phyloP scores from a whole-genome alignment of 805 yeast genomes.

The Blastobotrys americana region DNA sequence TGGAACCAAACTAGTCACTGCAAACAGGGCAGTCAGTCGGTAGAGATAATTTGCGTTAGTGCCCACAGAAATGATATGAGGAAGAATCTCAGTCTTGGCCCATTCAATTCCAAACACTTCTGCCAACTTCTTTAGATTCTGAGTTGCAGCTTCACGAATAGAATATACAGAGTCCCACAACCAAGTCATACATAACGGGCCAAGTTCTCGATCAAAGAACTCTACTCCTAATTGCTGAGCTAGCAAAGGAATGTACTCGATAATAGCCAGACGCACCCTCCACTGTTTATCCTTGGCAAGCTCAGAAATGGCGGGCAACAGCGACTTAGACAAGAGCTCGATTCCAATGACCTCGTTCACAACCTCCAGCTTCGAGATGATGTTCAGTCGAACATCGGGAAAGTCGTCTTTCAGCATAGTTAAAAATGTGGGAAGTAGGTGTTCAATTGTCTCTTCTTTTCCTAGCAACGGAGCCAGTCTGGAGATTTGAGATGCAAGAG shows the following conservation, averaged over 20 bases:
- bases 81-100: slow-evolving; percentile 80
- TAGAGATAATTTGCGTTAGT: slow-evolving; percentile 67
- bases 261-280: slow-evolving; percentile 96
- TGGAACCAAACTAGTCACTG: slow-evolving; percentile 74
- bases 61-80: slow-evolving; percentile 58
- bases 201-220: slow-evolving; percentile 86
- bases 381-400: slow-evolving; percentile 92
- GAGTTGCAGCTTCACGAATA: slow-evolving; percentile 92
- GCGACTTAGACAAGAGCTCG: slow-evolving; percentile 72
- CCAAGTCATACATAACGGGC: slow-evolving; percentile 93
- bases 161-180: slow-evolving; percentile 96
- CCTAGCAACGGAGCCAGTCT: slow-evolving; percentile 80
- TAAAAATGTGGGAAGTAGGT: slow-evolving; percentile 77
- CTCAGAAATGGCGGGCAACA: slow-evolving; percentile 92
- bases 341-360: slow-evolving; percentile 95
- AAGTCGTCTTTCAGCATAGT: slow-evolving; percentile 94
- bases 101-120: slow-evolving; percentile 87
- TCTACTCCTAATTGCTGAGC: slow-evolving; percentile 92
- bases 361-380: slow-evolving; percentile 82
- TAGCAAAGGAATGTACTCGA: slow-evolving; percentile 89
- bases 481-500: slow-evolving; percentile 82
- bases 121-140: slow-evolving; percentile 70
- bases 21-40: slow-evolving; percentile 84
- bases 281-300: slow-evolving; percentile 94
- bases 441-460: slow-evolving; percentile 74